phyloP scores from a whole-genome alignment of 257 asterid species.

The Przewalskia tangutica region DNA sequence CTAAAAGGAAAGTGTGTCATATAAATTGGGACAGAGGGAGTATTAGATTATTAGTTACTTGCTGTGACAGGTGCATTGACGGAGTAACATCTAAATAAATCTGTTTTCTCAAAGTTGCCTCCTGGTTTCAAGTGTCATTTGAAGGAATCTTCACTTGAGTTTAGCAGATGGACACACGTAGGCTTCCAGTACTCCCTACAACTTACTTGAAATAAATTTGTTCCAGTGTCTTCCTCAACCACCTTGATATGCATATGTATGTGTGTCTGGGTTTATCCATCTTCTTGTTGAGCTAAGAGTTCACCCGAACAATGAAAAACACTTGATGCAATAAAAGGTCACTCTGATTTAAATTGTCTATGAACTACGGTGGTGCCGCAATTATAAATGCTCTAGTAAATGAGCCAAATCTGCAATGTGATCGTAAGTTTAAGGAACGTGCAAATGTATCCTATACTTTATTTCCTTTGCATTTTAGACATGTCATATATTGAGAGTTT shows the following conservation, averaged over 20 bases:
- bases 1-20: no score
- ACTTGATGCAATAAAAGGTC: background rate
- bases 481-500: background rate
- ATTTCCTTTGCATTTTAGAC: background rate
- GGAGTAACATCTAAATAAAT: slow-evolving; percentile 54
- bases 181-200: background rate
- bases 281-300: background rate
- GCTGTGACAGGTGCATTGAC: slow-evolving; percentile 37
- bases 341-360: background rate
- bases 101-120: slow-evolving; percentile 54
- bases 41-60: background rate
- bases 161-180: background rate
- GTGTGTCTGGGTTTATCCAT: background rate
- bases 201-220: background rate
- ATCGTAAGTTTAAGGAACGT: background rate
- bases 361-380: background rate
- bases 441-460: background rate
- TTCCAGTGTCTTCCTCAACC: background rate
- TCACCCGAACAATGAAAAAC: background rate
- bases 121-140: background rate
- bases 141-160: background rate
- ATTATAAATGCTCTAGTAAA: background rate
- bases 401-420: background rate
- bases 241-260: background rate
- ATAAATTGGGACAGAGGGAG: no score